These are phyloP conservation scores for Thuidium tamariscinum DNA, from an alignment of 225 moss, liverwort and hornwort species.

Conservation along the genomic window DNA sequence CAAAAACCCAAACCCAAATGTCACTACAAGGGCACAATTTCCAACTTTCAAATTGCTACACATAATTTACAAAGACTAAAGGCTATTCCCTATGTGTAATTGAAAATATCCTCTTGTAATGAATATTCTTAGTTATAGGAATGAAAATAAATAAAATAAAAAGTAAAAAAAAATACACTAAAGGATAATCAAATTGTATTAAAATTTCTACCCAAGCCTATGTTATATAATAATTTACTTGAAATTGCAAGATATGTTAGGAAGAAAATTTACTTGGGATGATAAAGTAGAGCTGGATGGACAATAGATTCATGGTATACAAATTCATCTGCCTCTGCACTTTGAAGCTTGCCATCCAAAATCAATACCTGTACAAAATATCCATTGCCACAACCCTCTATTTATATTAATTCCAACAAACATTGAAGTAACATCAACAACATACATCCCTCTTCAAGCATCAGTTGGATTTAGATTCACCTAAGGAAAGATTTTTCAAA, in stretches of 20 bases:
- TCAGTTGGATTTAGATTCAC: no score
- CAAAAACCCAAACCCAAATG: neutral
- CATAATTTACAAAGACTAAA: neutral
- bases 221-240: neutral
- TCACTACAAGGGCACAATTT: neutral
- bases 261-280: slow-evolving; percentile 41
- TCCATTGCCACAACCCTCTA: neutral
- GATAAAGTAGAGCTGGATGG: slow-evolving; percentile 78
- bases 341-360: slow-evolving; percentile 90
- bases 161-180: neutral
- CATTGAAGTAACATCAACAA: neutral
- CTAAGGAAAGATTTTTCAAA: neutral
- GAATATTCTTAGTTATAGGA: neutral
- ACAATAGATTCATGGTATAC: slow-evolving; percentile 84
- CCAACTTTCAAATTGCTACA: neutral
- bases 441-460: neutral
- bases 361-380: slow-evolving; percentile 48
- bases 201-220: neutral
- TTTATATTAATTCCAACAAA: neutral
- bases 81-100: neutral
- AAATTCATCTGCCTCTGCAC: slow-evolving; percentile 88
- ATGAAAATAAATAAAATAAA: neutral
- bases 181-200: neutral
- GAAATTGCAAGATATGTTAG: neutral
- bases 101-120: neutral